phyloP scores from a whole-genome alignment of 441 rosid genomes.

The Pelargonium australe region DNA sequence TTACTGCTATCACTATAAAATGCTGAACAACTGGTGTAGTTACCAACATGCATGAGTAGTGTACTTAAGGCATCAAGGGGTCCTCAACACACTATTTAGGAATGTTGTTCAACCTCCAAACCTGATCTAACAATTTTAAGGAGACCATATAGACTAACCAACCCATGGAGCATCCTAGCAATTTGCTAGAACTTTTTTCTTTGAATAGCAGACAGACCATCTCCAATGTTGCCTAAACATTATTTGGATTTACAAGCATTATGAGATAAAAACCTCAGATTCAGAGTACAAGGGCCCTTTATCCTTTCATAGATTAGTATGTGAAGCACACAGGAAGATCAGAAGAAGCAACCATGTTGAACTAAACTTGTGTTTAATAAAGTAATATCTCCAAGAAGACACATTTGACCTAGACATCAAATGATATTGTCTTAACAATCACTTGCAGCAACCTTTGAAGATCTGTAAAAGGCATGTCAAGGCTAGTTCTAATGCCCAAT shows the following conservation, averaged over 20 bases:
- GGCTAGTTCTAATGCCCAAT: conserved; percentile 4
- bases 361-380: background rate
- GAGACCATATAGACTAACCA: background rate
- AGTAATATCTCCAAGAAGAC: background rate
- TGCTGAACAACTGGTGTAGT: background rate
- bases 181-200: no score
- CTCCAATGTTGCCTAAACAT: background rate
- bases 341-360: background rate
- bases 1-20: background rate
- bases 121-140: background rate
- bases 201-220: no score
- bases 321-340: background rate
- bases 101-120: background rate
- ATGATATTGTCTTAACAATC: background rate
- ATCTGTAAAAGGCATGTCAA: background rate
- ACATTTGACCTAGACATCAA: background rate
- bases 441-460: conserved; percentile 6
- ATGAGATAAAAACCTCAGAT: background rate
- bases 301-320: background rate
- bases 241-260: background rate
- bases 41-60: background rate
- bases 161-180: background rate
- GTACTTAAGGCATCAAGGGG: background rate
- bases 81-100: background rate
- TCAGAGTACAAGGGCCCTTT: background rate